Evolutionary conservation across 805 yeast genomes (phyloP), one percentile per base, ranked within the genome.

Genomic region (Monosporozyma yasuniensis): DNA sequence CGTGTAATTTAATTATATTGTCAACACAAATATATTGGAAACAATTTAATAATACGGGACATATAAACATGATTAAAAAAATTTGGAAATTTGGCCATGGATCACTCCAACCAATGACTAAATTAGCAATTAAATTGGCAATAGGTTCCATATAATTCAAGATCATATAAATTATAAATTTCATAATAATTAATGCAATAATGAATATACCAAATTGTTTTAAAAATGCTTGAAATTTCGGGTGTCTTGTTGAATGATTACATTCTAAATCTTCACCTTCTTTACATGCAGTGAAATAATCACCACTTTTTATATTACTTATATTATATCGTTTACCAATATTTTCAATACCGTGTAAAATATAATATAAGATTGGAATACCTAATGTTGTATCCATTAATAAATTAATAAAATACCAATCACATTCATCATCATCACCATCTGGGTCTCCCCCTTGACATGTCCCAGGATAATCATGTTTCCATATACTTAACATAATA

Each of bases 361-460:
- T 66, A 6, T 66, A 65, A 80, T 87, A 85, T 23, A 85, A 69
- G 2, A 91, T 77, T 6, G 95, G 95, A 2, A 91, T 91, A 0
- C 99, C 99, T 6, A 90, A 75, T 0, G 99, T 91, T 41, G 98
- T 90, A 65, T 91, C 99, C 62, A 91, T 78, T 27, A 91, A 74
- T 37, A 91, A 77, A 60, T 87, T 91, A 49, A 93, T 71, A 61
- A 91, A 91, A 70, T 93, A 91, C 93, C 96, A 93, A 57, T 87
- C 91, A 67, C 98, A 93, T 7, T 96, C 95, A 53, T 82, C 83
- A 46, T 76, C 78, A 35, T 71, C 76, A 35, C 66, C 66, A 44
- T 57, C 52, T 47, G 48, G 52, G 25, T 52, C 23, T 18, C 32
- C 30, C 6, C 25, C 21, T 2, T 30, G 18, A 35, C 27, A 18